Conservation (phyloP, 257 asterid species). For the Echites panduratus region DNA sequence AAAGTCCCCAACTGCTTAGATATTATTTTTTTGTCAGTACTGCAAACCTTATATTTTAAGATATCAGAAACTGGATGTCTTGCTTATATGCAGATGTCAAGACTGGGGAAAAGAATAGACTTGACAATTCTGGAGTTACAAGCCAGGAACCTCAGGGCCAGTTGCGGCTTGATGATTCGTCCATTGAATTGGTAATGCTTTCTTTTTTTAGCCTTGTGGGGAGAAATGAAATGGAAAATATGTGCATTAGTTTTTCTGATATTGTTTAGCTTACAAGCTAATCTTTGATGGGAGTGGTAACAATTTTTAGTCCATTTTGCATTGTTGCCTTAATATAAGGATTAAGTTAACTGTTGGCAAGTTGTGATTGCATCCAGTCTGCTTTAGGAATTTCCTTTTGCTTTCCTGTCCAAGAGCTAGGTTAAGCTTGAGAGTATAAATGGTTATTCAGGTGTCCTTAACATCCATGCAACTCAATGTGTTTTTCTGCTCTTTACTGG, state of each 20-base stretch:
- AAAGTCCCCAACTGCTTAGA: background rate
- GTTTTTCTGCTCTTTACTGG: slow-evolving; percentile 17
- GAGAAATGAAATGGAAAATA: background rate
- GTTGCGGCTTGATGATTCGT: slow-evolving; percentile 18
- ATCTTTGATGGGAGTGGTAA: slow-evolving; percentile 4
- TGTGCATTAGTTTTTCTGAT: slow-evolving; percentile 4
- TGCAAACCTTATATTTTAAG: background rate
- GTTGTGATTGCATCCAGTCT: too few species aligned
- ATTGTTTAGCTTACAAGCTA: slow-evolving; percentile 7
- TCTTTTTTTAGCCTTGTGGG: background rate
- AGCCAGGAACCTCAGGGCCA: slow-evolving; percentile 22
- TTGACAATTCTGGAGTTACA: slow-evolving; percentile 34
- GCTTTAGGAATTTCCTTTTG: too few species aligned
- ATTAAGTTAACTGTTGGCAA: too few species aligned
- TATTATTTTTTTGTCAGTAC: background rate
- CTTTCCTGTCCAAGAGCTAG: too few species aligned
- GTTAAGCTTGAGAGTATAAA: slow-evolving; percentile 7
- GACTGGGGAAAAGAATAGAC: slow-evolving; percentile 18
- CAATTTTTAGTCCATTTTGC: slow-evolving; percentile 4
- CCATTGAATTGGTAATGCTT: slow-evolving; percentile 21
- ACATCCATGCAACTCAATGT: slow-evolving; percentile 6
- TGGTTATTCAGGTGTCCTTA: slow-evolving; percentile 15
- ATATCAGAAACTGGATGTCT: background rate
- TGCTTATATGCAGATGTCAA: slow-evolving; percentile 14
- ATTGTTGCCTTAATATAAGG: slow-evolving; percentile 7